Conservation (phyloP, 78 protist species). For the Capsaspora owczarzaki region DNA sequence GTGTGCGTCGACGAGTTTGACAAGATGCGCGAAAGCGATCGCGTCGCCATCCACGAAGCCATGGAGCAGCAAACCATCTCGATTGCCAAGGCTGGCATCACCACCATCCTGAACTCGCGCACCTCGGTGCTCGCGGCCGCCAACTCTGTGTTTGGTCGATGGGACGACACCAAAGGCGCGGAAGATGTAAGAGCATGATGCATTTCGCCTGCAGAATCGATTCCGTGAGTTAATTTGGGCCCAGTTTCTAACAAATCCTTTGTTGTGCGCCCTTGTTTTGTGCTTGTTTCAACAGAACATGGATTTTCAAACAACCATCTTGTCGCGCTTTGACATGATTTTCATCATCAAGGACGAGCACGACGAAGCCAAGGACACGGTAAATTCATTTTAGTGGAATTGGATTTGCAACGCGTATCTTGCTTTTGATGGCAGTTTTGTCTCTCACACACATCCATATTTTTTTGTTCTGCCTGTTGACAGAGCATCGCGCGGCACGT, state of each 20-base stretch:
- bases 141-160: conserved; percentile 91
- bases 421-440: neutral
- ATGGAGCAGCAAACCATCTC: conserved; percentile 99
- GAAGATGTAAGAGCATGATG: neutral
- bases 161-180: conserved; percentile 36
- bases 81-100: conserved; percentile 98
- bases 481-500: conserved; percentile 48
- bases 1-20: conserved; percentile 53
- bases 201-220: too few species aligned
- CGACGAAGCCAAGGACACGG: conserved; percentile 60
- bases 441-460: neutral
- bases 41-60: conserved; percentile 95
- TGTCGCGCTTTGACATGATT: conserved; percentile 98
- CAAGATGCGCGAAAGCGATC: conserved; percentile 42
- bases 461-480: conserved; percentile 3
- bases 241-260: neutral
- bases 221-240: too few species aligned
- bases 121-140: conserved; percentile 99
- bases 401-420: conserved; percentile 19
- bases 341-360: conserved; percentile 86
- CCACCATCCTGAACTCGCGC: conserved; percentile 96
- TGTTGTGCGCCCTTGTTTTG: neutral
- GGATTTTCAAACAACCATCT: conserved; percentile 91
- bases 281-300: conserved; percentile 33
- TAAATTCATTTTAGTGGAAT: neutral